These are phyloP conservation scores for Apiotrichum gracile DNA, from an alignment of 1,284 basidiomycete genomes.

Conservation along the genomic window DNA sequence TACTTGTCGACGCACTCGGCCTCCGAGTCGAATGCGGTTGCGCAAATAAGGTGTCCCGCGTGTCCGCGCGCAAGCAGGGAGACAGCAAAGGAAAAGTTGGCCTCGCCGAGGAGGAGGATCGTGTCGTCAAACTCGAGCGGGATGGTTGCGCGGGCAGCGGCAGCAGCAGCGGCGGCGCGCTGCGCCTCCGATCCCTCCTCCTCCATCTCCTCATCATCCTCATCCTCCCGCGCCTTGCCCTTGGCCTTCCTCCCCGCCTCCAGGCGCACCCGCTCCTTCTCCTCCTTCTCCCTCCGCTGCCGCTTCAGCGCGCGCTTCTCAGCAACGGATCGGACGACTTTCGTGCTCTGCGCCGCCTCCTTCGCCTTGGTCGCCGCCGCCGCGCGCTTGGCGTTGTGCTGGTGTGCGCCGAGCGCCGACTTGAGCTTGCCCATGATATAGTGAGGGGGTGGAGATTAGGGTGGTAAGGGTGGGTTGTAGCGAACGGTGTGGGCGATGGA, in stretches of 20 bases:
- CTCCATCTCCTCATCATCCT: not conserved
- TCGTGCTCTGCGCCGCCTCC: constrained; percentile 5
- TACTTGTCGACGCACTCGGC: constrained; percentile 76
- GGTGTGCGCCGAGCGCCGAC: constrained; percentile 25
- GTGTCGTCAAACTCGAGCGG: constrained; percentile 70
- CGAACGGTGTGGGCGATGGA: no score
- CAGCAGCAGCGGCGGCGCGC: not conserved
- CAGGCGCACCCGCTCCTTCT: not conserved
- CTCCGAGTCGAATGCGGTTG: constrained; percentile 83
- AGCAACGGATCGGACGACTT: constrained; percentile 12
- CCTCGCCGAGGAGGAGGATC: constrained; percentile 85
- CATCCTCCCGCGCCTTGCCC: not conserved
- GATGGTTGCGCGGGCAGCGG: constrained; percentile 36
- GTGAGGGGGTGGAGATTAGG: not conserved
- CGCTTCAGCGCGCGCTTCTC: constrained; percentile 26
- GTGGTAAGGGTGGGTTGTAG: not conserved
- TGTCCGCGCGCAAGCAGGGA: constrained; percentile 60
- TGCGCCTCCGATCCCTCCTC: not conserved
- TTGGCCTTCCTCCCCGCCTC: not conserved
- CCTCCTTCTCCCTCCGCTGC: constrained; percentile 5
- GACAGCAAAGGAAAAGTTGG: constrained; percentile 87
- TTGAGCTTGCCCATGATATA: constrained; percentile 24
- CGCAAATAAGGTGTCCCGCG: constrained; percentile 64
- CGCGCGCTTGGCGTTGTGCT: constrained; percentile 14
- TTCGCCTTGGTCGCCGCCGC: constrained; percentile 8